Base-by-base conservation (phyloP, 2,329 filamentous ascomycete species). In the Delphinella strobiligena region DNA sequence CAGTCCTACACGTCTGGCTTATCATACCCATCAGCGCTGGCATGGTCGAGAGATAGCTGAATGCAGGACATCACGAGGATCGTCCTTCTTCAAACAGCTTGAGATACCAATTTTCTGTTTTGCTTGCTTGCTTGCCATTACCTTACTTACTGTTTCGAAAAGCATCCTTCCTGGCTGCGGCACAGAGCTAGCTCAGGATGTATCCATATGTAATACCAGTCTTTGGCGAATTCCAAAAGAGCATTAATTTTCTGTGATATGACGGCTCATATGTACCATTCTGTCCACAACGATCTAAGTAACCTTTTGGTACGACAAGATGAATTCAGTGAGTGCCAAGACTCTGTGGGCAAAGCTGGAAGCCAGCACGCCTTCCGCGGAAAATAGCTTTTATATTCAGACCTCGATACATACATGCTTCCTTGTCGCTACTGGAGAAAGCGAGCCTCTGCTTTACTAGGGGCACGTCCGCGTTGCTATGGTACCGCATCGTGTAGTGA, bases 21-120 rank as follows among this genome's bases (percentile, higher is more conserved):
- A n/a, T n/a, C n/a, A n/a, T n/a, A n/a, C n/a, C n/a, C n/a, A n/a
- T n/a, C n/a, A n/a, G n/a, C n/a, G n/a, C n/a, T n/a, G 40, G 36
- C 31, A 31, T 34, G 29, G 30, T 30, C 34, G 22, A 42, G 35
- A 31, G 35, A 34, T 31, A 38, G 32, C 31, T 31, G 40, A 34
- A 17, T 22, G 36, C 36, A 31, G 35, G 40, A 29, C 36, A 38
- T 42, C 19, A 38, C 34, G 19, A 34, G 38, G 22, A 31, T 33
- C 16, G 12, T 37, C 40, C 36, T 31, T 37, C 19, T 22, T 33
- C 15, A 35, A 16, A 30, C 31, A 31, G 36, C 36, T 38, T 35
- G 40, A 38, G 36, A 42, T 42, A 38, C 40, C 40, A 33, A 42
- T 42, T 18, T 42, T 38, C 40, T 38, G 40, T 42, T 42, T 42